Percentiles rank a stretch among this genome's conserved stretches.
Conservation (phyloP, 1,284 basidiomycete species). For the Sparassis latifolia region DNA sequence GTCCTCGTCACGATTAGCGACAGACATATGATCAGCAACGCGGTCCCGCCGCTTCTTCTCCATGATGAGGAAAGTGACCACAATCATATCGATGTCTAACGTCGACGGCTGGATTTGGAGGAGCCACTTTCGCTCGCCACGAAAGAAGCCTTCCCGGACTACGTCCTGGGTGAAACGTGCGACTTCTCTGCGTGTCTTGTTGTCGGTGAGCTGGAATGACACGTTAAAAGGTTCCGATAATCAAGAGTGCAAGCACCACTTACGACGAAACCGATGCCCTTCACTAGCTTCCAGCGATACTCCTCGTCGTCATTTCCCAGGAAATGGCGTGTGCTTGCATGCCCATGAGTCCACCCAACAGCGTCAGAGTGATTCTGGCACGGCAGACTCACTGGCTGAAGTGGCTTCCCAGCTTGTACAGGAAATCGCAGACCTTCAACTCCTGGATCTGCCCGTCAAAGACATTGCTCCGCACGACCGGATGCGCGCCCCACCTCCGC, state of each 20-base stretch:
- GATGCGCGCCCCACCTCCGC: conserved; percentile 34
- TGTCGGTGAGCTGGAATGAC: conserved; percentile 29
- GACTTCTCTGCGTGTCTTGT: conserved; percentile 32
- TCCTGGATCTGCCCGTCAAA: conserved; percentile 29
- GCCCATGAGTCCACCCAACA: background rate
- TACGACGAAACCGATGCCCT: conserved; percentile 36
- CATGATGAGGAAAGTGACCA: conserved; percentile 47
- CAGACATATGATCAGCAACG: conserved; percentile 27
- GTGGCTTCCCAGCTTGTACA: conserved; percentile 34
- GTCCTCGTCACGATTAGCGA: conserved; percentile 32
- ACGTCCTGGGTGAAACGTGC: conserved; percentile 30
- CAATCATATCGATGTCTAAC: conserved; percentile 43
- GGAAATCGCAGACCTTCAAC: conserved; percentile 34
- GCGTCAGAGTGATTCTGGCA: background rate
- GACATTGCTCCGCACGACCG: conserved; percentile 36
- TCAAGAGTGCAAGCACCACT: conserved; percentile 11
- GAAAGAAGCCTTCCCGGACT: conserved; percentile 37
- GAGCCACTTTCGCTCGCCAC: conserved; percentile 38
- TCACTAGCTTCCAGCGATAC: conserved; percentile 43
- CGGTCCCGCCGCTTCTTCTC: conserved; percentile 42
- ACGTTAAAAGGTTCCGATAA: background rate
- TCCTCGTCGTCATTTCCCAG: conserved; percentile 41
- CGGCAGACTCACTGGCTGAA: conserved; percentile 38
- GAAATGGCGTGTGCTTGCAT: conserved; percentile 40
- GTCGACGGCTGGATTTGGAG: conserved; percentile 36